phyloP scores from a whole-genome alignment of 257 asterid genomes.

The Gardenia jasminoides region DNA sequence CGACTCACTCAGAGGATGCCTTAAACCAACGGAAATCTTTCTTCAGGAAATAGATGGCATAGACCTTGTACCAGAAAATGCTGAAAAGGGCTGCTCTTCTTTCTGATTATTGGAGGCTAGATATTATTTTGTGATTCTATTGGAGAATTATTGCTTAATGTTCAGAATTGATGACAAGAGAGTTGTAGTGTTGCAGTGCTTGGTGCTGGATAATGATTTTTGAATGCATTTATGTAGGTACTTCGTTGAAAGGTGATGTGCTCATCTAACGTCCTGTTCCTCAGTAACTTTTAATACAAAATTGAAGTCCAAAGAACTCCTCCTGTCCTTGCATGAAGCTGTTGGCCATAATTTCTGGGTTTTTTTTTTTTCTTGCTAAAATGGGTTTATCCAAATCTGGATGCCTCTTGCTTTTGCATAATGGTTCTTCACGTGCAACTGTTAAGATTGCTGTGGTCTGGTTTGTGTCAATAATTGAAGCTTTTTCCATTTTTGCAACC shows the following conservation, averaged over 20 bases:
- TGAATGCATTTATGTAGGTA: neutral
- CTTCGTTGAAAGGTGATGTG: neutral
- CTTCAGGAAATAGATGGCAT: conserved; percentile 20
- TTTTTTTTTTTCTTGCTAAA: neutral
- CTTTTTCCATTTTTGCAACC: neutral
- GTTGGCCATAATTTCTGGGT: neutral
- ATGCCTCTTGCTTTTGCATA: neutral
- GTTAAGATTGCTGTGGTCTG: neutral
- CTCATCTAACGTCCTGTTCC: neutral
- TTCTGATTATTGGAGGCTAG: conserved; percentile 4
- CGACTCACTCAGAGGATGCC: conserved; percentile 64
- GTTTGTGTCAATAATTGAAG: neutral
- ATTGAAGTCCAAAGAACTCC: neutral
- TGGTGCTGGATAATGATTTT: neutral
- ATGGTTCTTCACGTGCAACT: neutral
- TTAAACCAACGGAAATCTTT: conserved; percentile 58
- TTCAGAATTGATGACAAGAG: neutral
- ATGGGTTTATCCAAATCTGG: neutral
- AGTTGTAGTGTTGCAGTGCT: neutral
- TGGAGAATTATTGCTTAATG: neutral
- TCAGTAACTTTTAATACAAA: neutral
- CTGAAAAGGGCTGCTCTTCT: neutral
- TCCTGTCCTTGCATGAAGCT: neutral
- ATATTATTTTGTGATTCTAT: conserved; percentile 8
- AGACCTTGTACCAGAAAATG: neutral